phyloP scores from a whole-genome alignment of 2,329 filamentous ascomycete species.

The Leptographium procerum region DNA sequence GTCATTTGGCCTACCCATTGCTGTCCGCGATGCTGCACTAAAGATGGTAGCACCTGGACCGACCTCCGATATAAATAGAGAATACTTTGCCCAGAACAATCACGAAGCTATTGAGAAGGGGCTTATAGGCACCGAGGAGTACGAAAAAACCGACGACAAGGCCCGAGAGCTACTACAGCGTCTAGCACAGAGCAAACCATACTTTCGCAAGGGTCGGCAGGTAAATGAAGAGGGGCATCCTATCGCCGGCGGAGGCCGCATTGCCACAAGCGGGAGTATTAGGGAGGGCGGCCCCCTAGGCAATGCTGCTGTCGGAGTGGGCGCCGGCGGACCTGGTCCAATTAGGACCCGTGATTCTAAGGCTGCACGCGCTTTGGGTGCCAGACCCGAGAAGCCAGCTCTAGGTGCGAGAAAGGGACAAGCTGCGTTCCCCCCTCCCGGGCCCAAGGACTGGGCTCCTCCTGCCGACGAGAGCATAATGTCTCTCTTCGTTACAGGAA shows the following conservation, averaged over 20 bases:
- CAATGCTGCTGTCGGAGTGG: slow-evolving; percentile 41
- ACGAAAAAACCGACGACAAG: slow-evolving; percentile 96
- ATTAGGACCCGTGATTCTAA: slow-evolving; percentile 62
- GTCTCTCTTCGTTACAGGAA: slow-evolving; percentile 86
- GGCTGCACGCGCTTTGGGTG: slow-evolving; percentile 38
- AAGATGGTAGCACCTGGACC: slow-evolving; percentile 97
- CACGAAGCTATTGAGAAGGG: slow-evolving; percentile 93
- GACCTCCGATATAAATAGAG: slow-evolving; percentile 82
- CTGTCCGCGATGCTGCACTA: slow-evolving; percentile 86
- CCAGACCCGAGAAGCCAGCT: slow-evolving; percentile 29
- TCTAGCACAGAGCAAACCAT: slow-evolving; percentile 85
- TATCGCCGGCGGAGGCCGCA: slow-evolving; percentile 17
- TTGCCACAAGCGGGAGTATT: slow-evolving; percentile 18
- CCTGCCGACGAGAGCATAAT: slow-evolving; percentile 78
- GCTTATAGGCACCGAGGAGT: slow-evolving; percentile 66
- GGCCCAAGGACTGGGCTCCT: slow-evolving; percentile 74
- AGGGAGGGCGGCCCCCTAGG: slow-evolving; percentile 18
- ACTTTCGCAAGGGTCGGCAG: slow-evolving; percentile 77
- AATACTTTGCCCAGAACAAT: slow-evolving; percentile 97
- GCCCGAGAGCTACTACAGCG: slow-evolving; percentile 76
- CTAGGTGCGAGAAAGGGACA: slow-evolving; percentile 44
- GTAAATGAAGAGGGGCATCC: slow-evolving; percentile 48
- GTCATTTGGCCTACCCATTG: slow-evolving; percentile 88
- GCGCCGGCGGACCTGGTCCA: slow-evolving; percentile 56
- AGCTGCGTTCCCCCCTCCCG: slow-evolving; percentile 64